Conservation (phyloP, 179 eudicot genomes). For the Actinidia arguta region DNA sequence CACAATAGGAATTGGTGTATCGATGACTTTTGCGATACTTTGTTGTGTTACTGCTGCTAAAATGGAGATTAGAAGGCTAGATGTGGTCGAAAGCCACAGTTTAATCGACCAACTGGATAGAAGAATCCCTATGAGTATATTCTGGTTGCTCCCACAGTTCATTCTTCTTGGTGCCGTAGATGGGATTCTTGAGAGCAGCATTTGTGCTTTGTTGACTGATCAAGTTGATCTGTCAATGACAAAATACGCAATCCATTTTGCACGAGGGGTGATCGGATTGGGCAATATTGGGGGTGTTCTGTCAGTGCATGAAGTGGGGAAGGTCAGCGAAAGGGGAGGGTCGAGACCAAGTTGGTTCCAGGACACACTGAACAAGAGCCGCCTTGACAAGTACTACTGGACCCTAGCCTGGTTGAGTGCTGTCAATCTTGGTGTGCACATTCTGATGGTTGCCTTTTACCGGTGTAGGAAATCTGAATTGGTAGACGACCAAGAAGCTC, state of each 20-base stretch:
- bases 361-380: conserved; percentile 51
- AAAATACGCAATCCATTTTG: conserved; percentile 26
- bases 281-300: conserved; percentile 57
- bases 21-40: conserved; percentile 47
- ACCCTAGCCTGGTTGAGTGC: conserved; percentile 50
- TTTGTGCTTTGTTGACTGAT: conserved; percentile 29
- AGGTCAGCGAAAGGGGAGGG: too few species aligned
- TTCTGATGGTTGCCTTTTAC: conserved; percentile 37
- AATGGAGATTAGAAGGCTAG: conserved; percentile 51
- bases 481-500: conserved; percentile 26
- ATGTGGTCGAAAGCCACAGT: conserved; percentile 37
- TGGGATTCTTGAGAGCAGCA: conserved; percentile 31
- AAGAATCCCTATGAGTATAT: conserved; percentile 57
- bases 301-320: conserved; percentile 46
- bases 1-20: conserved; percentile 40
- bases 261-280: conserved; percentile 34
- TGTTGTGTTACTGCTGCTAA: conserved; percentile 65
- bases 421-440: conserved; percentile 41
- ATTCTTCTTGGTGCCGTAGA: conserved; percentile 48
- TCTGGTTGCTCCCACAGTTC: conserved; percentile 68
- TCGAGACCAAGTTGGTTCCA: conserved; percentile 64
- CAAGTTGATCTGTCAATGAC: conserved; percentile 40
- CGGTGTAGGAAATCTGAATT: conserved; percentile 27
- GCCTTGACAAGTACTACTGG: conserved; percentile 69
- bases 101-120: conserved; percentile 47